Percentiles rank a stretch among this genome's conserved stretches.
Evolutionary conservation across 768 basidiomycete genomes (phyloP).

Genomic region (Gymnopilus junonius): DNA sequence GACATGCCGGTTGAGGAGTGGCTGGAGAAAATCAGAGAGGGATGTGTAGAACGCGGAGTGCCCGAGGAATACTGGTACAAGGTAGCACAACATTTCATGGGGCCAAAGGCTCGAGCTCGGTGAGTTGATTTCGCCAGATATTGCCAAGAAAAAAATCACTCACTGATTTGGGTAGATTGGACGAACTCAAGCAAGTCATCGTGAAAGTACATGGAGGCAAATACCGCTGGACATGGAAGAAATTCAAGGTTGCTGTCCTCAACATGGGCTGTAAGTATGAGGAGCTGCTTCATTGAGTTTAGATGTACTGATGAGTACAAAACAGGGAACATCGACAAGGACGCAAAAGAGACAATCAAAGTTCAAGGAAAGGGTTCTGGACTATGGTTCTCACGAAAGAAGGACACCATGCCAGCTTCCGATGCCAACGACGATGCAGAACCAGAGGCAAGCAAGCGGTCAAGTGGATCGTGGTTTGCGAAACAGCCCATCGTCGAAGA

Average conservation of each 20-base stretch:
- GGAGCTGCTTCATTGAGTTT: background rate
- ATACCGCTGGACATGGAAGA: constrained; percentile 86
- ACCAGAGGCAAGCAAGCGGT: constrained; percentile 13
- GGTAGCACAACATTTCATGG: constrained; percentile 78
- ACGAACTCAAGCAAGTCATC: constrained; percentile 76
- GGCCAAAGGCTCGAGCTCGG: constrained; percentile 67
- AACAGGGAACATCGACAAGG: constrained; percentile 69
- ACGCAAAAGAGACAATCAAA: constrained; percentile 64
- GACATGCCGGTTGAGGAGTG: constrained; percentile 74
- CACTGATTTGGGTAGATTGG: constrained; percentile 41
- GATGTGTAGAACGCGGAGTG: constrained; percentile 71
- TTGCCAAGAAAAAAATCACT: background rate
- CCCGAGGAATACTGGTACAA: constrained; percentile 87
- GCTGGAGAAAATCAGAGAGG: constrained; percentile 71
- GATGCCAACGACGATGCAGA: constrained; percentile 9
- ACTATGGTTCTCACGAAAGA: constrained; percentile 58
- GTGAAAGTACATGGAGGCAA: constrained; percentile 75
- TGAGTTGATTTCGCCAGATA: constrained; percentile 19
- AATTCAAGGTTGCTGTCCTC: constrained; percentile 75
- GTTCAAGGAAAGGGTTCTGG: constrained; percentile 56
- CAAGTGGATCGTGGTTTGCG: constrained; percentile 25
- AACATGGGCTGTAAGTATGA: constrained; percentile 78
- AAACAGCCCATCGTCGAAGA: constrained; percentile 34
- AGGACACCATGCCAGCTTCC: constrained; percentile 29
- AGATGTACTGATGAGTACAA: background rate